Conservation (phyloP, 1,284 basidiomycete genomes). For the Heliocybe sulcata region DNA sequence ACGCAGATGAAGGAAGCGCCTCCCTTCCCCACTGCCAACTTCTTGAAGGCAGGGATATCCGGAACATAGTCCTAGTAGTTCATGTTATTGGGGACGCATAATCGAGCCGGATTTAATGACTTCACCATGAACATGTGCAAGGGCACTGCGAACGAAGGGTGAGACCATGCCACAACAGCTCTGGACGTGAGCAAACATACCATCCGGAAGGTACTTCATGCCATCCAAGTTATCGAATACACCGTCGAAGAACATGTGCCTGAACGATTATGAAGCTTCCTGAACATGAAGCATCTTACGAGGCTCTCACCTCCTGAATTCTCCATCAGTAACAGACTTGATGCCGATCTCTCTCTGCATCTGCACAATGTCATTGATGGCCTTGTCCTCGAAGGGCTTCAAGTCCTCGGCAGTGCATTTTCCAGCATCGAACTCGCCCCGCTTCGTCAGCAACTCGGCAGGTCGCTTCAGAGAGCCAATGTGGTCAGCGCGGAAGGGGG, state of each 20-base stretch:
- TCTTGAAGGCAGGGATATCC: conserved; percentile 32
- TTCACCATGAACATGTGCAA: conserved; percentile 29
- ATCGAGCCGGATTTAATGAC: background rate
- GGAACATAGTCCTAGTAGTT: conserved; percentile 29
- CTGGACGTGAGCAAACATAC: conserved; percentile 26
- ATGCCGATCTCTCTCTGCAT: conserved; percentile 34
- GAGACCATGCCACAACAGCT: background rate
- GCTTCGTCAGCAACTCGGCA: conserved; percentile 29
- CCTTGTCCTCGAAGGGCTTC: conserved; percentile 33
- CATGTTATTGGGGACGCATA: background rate
- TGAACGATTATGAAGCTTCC: conserved; percentile 14
- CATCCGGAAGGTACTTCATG: conserved; percentile 46
- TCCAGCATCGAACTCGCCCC: conserved; percentile 26
- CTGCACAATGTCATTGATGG: conserved; percentile 33
- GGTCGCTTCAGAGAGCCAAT: conserved; percentile 42
- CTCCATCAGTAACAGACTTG: conserved; percentile 41
- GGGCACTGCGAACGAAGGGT: conserved; percentile 19
- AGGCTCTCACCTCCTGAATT: conserved; percentile 29
- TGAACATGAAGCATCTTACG: background rate
- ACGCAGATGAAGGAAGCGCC: conserved; percentile 45
- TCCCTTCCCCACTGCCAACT: conserved; percentile 27
- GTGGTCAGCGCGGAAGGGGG: conserved; percentile 34
- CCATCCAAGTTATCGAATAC: conserved; percentile 60
- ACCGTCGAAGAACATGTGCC: conserved; percentile 50
- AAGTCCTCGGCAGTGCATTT: conserved; percentile 28